These are phyloP conservation scores for Dysphania ambrosioides DNA, from an alignment of 148 eudicot species.

Conservation along the genomic window DNA sequence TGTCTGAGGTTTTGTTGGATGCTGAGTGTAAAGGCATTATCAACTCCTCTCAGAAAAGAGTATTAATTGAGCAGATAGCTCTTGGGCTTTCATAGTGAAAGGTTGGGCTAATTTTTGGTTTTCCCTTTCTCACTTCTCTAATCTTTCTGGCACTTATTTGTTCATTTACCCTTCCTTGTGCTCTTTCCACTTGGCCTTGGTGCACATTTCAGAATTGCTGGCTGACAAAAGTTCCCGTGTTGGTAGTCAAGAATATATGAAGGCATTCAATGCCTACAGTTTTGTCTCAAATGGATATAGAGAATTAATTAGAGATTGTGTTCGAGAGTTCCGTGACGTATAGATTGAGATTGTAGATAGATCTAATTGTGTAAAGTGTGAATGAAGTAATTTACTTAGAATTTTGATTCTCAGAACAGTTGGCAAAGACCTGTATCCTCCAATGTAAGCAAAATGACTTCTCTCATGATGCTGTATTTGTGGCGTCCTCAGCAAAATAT, in stretches of 20 bases:
- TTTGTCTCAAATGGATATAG: conserved; percentile 14
- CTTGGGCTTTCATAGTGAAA: conserved; percentile 62
- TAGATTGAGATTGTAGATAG: conserved; percentile 9
- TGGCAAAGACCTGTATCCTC: conserved; percentile 1
- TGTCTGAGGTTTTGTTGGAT: conserved; percentile 76
- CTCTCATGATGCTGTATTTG: neutral
- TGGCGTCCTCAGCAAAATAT: no score
- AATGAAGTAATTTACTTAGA: conserved; percentile 10
- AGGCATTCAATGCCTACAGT: conserved; percentile 17
- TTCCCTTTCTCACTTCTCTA: neutral
- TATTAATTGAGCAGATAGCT: conserved; percentile 68
- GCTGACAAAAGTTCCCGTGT: neutral
- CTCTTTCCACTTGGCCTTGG: conserved; percentile 6
- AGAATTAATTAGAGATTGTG: conserved; percentile 17
- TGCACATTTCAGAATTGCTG: conserved; percentile 1
- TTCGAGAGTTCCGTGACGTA: neutral
- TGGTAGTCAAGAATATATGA: conserved; percentile 9
- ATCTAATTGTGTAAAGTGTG: conserved; percentile 15
- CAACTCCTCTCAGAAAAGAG: conserved; percentile 64
- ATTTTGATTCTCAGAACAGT: conserved; percentile 1
- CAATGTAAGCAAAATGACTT: neutral
- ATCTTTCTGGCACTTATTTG: conserved; percentile 15
- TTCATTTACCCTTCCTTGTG: neutral
- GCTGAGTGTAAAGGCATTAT: conserved; percentile 77
- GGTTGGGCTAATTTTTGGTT: neutral